Percentiles rank a stretch among this genome's conserved stretches.
phyloP scores from a whole-genome alignment of 768 basidiomycete species.

The Hirschioporus abietinus region DNA sequence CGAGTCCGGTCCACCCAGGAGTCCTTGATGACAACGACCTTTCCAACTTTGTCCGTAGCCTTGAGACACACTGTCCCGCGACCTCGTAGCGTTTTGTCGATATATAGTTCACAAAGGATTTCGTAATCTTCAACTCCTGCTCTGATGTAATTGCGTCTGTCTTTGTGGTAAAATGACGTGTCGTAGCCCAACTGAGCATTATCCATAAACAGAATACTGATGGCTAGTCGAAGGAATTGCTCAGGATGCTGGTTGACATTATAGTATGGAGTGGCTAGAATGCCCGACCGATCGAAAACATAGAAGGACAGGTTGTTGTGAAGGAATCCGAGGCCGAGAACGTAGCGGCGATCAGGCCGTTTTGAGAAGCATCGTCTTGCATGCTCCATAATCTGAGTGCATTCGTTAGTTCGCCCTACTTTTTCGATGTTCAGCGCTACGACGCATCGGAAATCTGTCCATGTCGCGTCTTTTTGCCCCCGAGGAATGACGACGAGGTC shows the following conservation, averaged over 20 bases:
- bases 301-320: background rate
- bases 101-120: background rate
- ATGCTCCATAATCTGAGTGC: background rate
- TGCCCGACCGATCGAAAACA: slow-evolving; percentile 2
- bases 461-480: background rate
- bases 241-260: background rate
- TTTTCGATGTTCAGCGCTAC: background rate
- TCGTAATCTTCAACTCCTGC: background rate
- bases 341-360: background rate
- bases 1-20: background rate
- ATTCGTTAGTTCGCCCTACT: background rate
- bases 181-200: background rate
- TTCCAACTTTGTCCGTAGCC: background rate
- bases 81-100: background rate
- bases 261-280: background rate
- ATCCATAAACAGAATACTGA: background rate
- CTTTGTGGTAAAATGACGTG: background rate
- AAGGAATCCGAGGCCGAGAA: background rate
- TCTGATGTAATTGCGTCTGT: background rate
- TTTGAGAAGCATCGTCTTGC: background rate
- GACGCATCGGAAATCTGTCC: background rate
- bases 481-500: background rate
- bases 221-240: background rate
- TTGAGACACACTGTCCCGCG: background rate
- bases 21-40: background rate